Base-by-base conservation (phyloP, 176 grass and related monocot genomes). In the Juncus effusus region DNA sequence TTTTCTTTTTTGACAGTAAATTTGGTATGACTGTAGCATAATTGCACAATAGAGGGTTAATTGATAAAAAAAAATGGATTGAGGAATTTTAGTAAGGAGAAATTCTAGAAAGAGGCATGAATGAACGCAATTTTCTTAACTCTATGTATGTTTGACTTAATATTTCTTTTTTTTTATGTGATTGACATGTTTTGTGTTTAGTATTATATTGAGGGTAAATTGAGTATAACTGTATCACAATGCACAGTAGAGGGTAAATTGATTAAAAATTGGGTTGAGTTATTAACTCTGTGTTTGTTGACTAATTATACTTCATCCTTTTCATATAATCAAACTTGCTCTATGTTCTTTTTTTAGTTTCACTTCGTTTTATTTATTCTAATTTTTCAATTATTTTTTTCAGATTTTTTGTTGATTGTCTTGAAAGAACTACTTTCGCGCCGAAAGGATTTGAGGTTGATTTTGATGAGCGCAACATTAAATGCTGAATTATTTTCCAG, bases 71-170 rank as follows among this genome's bases (percentile, higher is more conserved):
- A 28, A 28, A 28, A 28, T 28, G 19, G 19, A 28, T 28, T 28
- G 19, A 28, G 19, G 19, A 28, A 28, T 28, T 28, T 28, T 28
- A 28, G 1, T 28, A 28, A 28, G 19, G 19, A 28, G 93, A 97
- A 79, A 92, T 97, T 89, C 93, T 91, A 77, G 93, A 97, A 91
- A 88, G 93, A 79, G 93, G 93, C 80, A 96, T 96, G 93, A 96
- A 96, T 62, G 93, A 97, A 92, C 87, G 93, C 91, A 69, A 10
- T 19, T 54, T 65, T 52, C 49, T 54, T 76, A 42, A 39, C 44
- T 47, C 44, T 9, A 5, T 47, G 19, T 47, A 9, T 47, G 44
- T 47, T 47, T 47, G 19, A 55, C 15, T 50, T 56, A 56, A 49
- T 7, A 63, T 66, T 35, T 37, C 47, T 47, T 56, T 72, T 72